Percentiles rank a stretch among this genome's conserved stretches.
Conservation (phyloP, 345 rosid genomes). For the Salix arbutifolia region DNA sequence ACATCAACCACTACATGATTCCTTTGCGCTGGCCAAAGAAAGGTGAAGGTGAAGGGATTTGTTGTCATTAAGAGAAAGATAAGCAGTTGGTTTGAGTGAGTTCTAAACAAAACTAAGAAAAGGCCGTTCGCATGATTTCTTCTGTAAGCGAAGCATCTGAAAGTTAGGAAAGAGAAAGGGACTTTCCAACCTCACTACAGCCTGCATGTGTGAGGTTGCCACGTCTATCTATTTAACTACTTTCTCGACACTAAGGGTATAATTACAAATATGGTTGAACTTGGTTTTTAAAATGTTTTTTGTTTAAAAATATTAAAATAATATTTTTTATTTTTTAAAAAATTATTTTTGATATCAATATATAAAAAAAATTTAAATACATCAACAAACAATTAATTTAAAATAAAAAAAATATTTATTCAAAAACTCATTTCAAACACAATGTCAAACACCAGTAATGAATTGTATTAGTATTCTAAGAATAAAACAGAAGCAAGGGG, state of each 20-base stretch:
- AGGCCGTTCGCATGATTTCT: background rate
- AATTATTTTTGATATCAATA: too few relatives aligned
- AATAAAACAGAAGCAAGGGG: too few relatives aligned
- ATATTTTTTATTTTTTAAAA: too few relatives aligned
- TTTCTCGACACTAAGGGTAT: background rate
- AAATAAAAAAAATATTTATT: too few relatives aligned
- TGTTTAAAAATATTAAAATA: too few relatives aligned
- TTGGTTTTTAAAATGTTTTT: too few relatives aligned
- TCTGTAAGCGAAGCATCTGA: conserved; percentile 11
- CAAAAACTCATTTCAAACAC: too few relatives aligned
- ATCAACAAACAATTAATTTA: too few relatives aligned
- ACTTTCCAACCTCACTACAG: conserved; percentile 88
- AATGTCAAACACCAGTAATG: too few relatives aligned
- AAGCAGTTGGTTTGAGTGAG: conserved; percentile 40
- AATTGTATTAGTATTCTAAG: background rate
- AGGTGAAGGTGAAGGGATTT: conserved; percentile 3
- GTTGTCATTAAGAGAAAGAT: background rate
- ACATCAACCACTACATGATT: conserved; percentile 9
- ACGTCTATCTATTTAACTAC: conserved; percentile 22
- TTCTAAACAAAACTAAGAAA: conserved; percentile 13
- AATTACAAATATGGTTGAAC: too few relatives aligned
- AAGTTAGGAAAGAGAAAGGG: conserved; percentile 57
- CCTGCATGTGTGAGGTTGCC: conserved; percentile 37
- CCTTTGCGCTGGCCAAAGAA: background rate
- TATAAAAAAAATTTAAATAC: too few relatives aligned